Conservation (phyloP, 306 rosid species). For the Cicer cuneatum region DNA sequence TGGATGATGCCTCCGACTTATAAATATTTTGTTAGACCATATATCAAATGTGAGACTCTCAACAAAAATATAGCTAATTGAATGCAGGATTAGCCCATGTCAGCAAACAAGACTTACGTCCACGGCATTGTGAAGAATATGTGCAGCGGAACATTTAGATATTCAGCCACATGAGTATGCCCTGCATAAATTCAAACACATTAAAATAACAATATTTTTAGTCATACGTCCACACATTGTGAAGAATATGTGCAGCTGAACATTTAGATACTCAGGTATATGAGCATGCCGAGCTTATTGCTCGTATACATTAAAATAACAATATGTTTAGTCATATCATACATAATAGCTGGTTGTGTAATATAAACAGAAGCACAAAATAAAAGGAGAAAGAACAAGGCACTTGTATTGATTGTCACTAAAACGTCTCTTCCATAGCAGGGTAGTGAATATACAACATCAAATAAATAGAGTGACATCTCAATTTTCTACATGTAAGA, state of each 20-base stretch:
- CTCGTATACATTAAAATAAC: not conserved
- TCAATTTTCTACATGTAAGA: not conserved
- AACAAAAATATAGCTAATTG: not conserved
- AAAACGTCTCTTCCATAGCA: not conserved
- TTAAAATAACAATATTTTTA: conserved; percentile 39
- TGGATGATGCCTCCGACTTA: not conserved
- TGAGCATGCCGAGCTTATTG: conserved; percentile 77
- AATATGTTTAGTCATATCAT: conserved; percentile 20
- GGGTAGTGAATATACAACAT: not conserved
- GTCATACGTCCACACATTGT: conserved; percentile 92
- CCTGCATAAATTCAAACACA: conserved; percentile 63
- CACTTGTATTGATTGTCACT: not conserved
- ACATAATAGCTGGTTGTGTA: not conserved
- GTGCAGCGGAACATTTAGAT: conserved; percentile 73
- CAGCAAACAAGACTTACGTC: conserved; percentile 83
- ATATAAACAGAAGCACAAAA: not conserved
- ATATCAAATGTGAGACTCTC: not conserved
- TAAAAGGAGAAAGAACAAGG: not conserved
- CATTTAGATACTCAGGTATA: conserved; percentile 74
- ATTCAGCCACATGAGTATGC: conserved; percentile 90
- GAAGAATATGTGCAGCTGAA: conserved; percentile 81
- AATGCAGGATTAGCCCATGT: conserved; percentile 43
- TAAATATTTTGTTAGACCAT: not conserved
- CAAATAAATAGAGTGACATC: not conserved
- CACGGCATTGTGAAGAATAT: conserved; percentile 96